Conservation (phyloP, 495 filamentous ascomycete genomes). For the Neurospora tetraspora region DNA sequence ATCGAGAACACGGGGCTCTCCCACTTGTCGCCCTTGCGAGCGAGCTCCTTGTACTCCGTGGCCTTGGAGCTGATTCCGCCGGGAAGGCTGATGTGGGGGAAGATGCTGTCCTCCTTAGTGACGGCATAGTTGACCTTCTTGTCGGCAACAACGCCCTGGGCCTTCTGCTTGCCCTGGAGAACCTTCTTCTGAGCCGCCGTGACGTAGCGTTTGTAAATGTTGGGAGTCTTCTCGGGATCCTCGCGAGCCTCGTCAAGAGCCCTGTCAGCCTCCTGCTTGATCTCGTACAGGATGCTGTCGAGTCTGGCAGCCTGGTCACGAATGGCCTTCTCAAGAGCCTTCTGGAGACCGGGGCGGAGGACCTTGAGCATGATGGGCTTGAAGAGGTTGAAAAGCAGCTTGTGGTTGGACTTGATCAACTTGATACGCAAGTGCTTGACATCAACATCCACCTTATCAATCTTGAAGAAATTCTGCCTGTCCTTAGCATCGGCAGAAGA, state of each 20-base stretch:
- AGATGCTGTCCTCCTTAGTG: slow-evolving; percentile 83
- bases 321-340: slow-evolving; percentile 81
- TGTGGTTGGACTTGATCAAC: slow-evolving; percentile 87
- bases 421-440: slow-evolving; percentile 84
- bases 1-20: slow-evolving; percentile 90
- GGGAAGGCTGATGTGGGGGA: slow-evolving; percentile 78
- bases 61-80: slow-evolving; percentile 91
- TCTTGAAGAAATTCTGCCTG: slow-evolving; percentile 78
- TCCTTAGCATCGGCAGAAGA: slow-evolving; percentile 71
- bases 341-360: slow-evolving; percentile 72
- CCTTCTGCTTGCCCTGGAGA: slow-evolving; percentile 63
- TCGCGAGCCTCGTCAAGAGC: slow-evolving; percentile 54
- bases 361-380: slow-evolving; percentile 81
- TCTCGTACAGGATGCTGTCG: slow-evolving; percentile 59
- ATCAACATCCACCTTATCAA: slow-evolving; percentile 77
- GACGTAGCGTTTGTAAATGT: slow-evolving; percentile 80
- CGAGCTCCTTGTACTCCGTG: slow-evolving; percentile 84
- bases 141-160: slow-evolving; percentile 47
- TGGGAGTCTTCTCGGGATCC: slow-evolving; percentile 67
- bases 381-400: slow-evolving; percentile 76
- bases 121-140: slow-evolving; percentile 81
- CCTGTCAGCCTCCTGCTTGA: slow-evolving; percentile 74
- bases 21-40: slow-evolving; percentile 84
- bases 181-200: slow-evolving; percentile 64
- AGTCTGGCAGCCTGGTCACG: slow-evolving; percentile 62